A percentile compares a stretch with the other conserved stretches of the same genome.
phyloP scores from a whole-genome alignment of 1,139 yeast species.

The Geotrichum siamense region DNA sequence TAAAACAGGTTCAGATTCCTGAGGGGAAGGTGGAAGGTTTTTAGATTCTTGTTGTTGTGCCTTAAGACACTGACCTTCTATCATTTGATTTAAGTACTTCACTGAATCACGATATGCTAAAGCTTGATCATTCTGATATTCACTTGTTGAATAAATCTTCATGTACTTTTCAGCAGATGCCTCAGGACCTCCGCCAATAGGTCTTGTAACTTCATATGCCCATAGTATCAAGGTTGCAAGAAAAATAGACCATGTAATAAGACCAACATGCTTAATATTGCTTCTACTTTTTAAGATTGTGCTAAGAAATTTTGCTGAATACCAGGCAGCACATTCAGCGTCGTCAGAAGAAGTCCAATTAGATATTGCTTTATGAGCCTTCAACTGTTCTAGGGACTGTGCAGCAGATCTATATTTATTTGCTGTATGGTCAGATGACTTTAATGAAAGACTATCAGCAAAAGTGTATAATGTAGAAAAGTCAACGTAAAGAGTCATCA shows the following conservation, averaged over 20 bases:
- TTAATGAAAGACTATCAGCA: slow-evolving; percentile 20
- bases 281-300: slow-evolving; percentile 23
- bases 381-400: slow-evolving; percentile 13
- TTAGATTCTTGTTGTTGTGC: slow-evolving; percentile 2
- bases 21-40: background rate
- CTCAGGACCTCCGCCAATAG: background rate
- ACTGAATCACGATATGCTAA: slow-evolving; percentile 5
- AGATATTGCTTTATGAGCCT: slow-evolving; percentile 16
- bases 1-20: background rate
- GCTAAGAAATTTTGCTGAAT: slow-evolving; percentile 27
- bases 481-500: slow-evolving; percentile 26
- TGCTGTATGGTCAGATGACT: background rate
- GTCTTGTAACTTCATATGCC: slow-evolving; percentile 25
- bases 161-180: background rate
- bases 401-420: slow-evolving; percentile 14
- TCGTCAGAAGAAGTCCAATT: slow-evolving; percentile 27
- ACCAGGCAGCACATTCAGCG: slow-evolving; percentile 29
- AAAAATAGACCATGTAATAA: slow-evolving; percentile 29
- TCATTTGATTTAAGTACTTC: background rate
- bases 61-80: background rate
- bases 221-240: slow-evolving; percentile 26
- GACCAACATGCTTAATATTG: slow-evolving; percentile 26
- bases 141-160: background rate
- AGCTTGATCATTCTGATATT: background rate
- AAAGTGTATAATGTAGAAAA: slow-evolving; percentile 23